Evolutionary conservation across 2,329 filamentous ascomycete genomes (phyloP).

Genomic region (Metarhizium rileyi): DNA sequence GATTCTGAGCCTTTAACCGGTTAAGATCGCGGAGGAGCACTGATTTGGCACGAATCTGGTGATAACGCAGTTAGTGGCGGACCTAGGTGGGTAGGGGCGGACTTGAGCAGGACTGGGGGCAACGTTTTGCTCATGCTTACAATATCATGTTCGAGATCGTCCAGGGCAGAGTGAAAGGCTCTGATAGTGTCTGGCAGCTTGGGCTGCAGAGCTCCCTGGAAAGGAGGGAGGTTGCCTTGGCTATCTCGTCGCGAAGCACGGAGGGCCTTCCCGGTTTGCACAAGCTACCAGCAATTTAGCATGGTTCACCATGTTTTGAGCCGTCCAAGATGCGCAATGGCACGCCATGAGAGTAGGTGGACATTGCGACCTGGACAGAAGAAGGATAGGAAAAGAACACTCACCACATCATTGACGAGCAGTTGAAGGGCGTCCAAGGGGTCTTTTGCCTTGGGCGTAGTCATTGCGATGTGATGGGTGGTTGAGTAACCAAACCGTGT

Average conservation of each 20-base stretch:
- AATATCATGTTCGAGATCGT: conserved; percentile 48
- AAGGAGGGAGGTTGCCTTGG: conserved; percentile 25
- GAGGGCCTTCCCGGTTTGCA: conserved; percentile 49
- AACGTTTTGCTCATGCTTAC: conserved; percentile 25
- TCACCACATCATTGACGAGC: conserved; percentile 46
- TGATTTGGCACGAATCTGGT: conserved; percentile 39
- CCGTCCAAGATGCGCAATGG: not conserved
- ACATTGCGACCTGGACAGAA: not conserved
- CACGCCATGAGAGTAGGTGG: conserved; percentile 1
- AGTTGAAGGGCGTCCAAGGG: conserved; percentile 39
- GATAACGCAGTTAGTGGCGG: not conserved
- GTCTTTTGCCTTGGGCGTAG: conserved; percentile 22
- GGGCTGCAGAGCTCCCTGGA: conserved; percentile 23
- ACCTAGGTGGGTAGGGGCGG: not conserved
- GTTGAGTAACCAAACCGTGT: not conserved
- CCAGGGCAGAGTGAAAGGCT: conserved; percentile 42
- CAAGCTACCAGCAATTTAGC: conserved; percentile 30
- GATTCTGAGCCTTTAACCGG: conserved; percentile 20
- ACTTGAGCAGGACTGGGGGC: not conserved
- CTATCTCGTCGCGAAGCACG: conserved; percentile 37
- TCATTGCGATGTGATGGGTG: conserved; percentile 9
- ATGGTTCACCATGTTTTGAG: not conserved
- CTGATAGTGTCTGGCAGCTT: conserved; percentile 38
- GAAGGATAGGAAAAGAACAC: conserved; percentile 15
- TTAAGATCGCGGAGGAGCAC: conserved; percentile 46